These are phyloP conservation scores for Dryas integrifolia DNA, from an alignment of 331 rosid species.

Conservation along the genomic window DNA sequence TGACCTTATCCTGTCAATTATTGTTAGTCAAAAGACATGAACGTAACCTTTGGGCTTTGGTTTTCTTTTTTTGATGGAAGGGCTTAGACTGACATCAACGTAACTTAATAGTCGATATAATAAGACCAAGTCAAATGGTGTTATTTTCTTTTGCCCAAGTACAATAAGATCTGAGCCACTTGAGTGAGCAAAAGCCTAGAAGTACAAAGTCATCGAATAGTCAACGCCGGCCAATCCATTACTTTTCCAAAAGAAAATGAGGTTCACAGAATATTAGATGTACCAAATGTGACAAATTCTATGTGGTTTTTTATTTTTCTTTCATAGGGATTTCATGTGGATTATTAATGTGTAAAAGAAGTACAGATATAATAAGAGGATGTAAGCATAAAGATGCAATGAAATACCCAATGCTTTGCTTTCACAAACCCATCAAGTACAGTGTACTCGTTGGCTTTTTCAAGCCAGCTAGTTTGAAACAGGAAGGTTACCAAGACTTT, in stretches of 20 bases:
- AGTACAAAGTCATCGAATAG: no score
- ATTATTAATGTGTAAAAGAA: no score
- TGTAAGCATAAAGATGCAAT: no score
- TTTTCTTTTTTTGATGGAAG: no score
- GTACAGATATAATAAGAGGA: no score
- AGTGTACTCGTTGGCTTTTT: not conserved
- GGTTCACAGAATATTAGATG: no score
- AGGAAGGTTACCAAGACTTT: not conserved
- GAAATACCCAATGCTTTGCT: no score
- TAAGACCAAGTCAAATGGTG: not conserved
- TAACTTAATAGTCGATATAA: not conserved
- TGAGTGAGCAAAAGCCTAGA: not conserved
- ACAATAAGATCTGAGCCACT: no score
- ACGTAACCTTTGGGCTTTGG: not conserved
- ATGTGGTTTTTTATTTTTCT: no score
- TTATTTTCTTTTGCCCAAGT: not conserved
- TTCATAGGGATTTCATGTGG: no score
- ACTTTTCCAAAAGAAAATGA: not conserved
- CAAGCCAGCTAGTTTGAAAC: constrained; percentile 1
- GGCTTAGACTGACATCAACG: not conserved
- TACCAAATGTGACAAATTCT: no score
- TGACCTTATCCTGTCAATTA: no score
- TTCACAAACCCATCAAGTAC: not conserved
- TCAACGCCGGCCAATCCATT: not conserved
- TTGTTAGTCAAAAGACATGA: not conserved